Percentiles rank a stretch among this genome's conserved stretches.
phyloP scores from a whole-genome alignment of 2,329 filamentous ascomycete genomes.

The Mycocentrospora acerina region DNA sequence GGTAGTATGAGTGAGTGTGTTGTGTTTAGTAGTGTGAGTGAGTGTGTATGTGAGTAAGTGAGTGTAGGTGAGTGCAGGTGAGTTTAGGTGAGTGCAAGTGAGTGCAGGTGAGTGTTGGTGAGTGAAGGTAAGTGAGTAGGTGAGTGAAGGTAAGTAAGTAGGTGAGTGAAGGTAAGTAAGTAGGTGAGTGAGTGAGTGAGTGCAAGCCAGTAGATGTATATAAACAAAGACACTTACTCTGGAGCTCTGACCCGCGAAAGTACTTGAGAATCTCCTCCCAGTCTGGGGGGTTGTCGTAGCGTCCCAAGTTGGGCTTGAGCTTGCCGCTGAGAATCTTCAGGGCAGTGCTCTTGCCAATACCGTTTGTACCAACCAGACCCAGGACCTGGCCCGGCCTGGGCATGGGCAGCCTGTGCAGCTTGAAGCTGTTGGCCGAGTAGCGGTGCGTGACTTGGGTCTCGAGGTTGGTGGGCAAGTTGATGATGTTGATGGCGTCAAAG shows the following conservation, averaged over 20 bases:
- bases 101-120: too few species aligned
- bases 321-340: constrained; percentile 98
- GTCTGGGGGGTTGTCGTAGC: constrained; percentile 94
- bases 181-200: too few species aligned
- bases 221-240: constrained; percentile 77
- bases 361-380: constrained; percentile 97
- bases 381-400: constrained; percentile 93
- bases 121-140: too few species aligned
- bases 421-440: constrained; percentile 99
- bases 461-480: constrained; percentile 99
- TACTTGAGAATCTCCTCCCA: constrained; percentile 99
- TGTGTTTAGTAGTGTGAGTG: too few species aligned
- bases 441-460: constrained; percentile 97
- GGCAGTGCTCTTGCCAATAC: constrained; percentile 99
- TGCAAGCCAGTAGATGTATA: too few species aligned
- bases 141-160: too few species aligned
- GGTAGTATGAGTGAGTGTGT: too few species aligned
- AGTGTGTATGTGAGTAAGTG: too few species aligned
- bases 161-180: too few species aligned
- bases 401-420: constrained; percentile 94
- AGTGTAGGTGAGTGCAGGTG: too few species aligned
- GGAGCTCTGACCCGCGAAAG: constrained; percentile 94
- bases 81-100: too few species aligned
- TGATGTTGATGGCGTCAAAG: constrained; percentile 98
- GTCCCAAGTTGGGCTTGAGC: constrained; percentile 94